A percentile compares a stretch with the other conserved stretches of the same genome.
These are phyloP conservation scores for Rhodocollybia butyracea DNA, from an alignment of 768 basidiomycete genomes.

Conservation along the genomic window DNA sequence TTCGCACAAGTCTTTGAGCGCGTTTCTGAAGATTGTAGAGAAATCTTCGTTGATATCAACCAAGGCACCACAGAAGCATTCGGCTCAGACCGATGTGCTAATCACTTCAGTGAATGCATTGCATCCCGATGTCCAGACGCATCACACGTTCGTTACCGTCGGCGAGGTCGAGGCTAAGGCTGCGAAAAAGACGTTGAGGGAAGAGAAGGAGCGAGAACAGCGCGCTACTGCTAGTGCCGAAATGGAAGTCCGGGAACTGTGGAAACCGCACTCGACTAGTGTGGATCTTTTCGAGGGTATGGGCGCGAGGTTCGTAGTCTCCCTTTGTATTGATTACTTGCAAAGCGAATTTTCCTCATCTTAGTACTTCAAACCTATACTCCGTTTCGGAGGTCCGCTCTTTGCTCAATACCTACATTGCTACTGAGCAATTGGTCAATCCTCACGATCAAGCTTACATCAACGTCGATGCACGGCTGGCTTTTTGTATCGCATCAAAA, in stretches of 20 bases:
- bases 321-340: neutral
- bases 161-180: constrained; percentile 63
- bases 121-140: constrained; percentile 55
- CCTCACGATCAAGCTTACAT: constrained; percentile 64
- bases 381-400: constrained; percentile 52
- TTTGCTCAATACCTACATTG: constrained; percentile 61
- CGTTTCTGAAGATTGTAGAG: constrained; percentile 76
- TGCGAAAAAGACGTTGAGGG: constrained; percentile 55
- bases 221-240: constrained; percentile 41
- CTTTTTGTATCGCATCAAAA: constrained; percentile 32
- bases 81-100: constrained; percentile 49
- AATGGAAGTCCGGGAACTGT: constrained; percentile 63
- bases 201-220: constrained; percentile 46
- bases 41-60: constrained; percentile 71
- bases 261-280: constrained; percentile 67
- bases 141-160: constrained; percentile 54
- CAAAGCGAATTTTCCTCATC: neutral
- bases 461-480: constrained; percentile 55
- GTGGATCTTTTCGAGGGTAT: constrained; percentile 60
- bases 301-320: constrained; percentile 52
- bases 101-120: constrained; percentile 49
- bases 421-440: constrained; percentile 60
- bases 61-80: constrained; percentile 57
- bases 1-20: constrained; percentile 72
- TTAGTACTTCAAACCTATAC: constrained; percentile 54